Evolutionary conservation across 1,284 basidiomycete genomes (phyloP), one percentile per base, ranked within the genome.

Genomic region (Ustilago tritici): DNA sequence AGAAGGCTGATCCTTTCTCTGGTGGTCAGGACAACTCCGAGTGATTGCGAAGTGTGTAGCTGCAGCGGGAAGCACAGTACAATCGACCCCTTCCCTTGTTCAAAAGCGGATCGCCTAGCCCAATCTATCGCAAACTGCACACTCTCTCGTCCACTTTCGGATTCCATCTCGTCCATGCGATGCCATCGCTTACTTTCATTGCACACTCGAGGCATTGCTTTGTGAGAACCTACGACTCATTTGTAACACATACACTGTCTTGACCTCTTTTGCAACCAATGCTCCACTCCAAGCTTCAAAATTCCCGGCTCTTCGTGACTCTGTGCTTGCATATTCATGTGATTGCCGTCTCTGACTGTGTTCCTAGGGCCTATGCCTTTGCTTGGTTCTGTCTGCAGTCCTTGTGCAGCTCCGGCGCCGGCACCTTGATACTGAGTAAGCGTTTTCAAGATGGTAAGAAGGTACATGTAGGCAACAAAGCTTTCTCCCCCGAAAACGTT

Each of bases 401-500:
- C 9, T 28, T 10, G 14, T 38, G 36, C 5, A 38, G 36, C 36
- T 38, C 36, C 4, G 36, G 36, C 14, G 14, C 36, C 36, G 2
- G 14, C 36, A 38, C 9, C 36, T 14, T 14, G 23, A 28, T 28
- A 28, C 3, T 28, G 23, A 28, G 23, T 3, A 28, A 0, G 23
- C 23, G 23, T 28, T 28, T 3, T 28, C 23, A 28, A 28, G 23
- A 2, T 28, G 23, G 23, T 28, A 3, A 3, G 36, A 65, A 2
- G 47, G n/a, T 53, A 41, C 23, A 67, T 61, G 19, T 41, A 54
- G 31, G 58, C 58, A 72, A 57, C 12, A 3, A 3, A 17, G 12
- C n/a, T 65, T 60, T 70, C 58, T 67, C 73, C 61, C 55, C 64
- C 67, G 73, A 76, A 76, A 76, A 76, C 53, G 61, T 54, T 74